These are phyloP conservation scores for Blastocladiella britannica DNA, from an alignment of 192 early-diverging fungal species.

Conservation along the genomic window DNA sequence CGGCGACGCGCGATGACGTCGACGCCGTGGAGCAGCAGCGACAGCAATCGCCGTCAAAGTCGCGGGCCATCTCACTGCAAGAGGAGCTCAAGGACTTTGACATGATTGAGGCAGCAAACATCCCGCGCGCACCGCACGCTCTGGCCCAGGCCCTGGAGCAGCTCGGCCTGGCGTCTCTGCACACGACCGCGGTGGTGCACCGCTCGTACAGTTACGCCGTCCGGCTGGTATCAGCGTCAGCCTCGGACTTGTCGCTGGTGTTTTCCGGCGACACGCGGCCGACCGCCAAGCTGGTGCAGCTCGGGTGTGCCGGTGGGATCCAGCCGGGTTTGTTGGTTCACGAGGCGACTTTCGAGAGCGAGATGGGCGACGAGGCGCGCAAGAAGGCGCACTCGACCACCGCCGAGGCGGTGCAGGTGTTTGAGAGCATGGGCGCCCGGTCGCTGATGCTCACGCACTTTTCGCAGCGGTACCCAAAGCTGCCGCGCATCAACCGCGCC, in stretches of 20 bases:
- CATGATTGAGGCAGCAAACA: no score
- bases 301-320: conserved; percentile 40
- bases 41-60: no score
- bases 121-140: no score
- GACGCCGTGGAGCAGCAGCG: no score
- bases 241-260: not conserved
- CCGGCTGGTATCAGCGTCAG: not conserved
- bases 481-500: conserved; percentile 33
- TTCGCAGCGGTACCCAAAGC: conserved; percentile 80
- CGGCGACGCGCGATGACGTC: no score
- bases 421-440: conserved; percentile 55
- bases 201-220: not conserved
- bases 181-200: not conserved
- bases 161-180: conserved; percentile 1
- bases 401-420: conserved; percentile 44
- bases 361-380: conserved; percentile 43
- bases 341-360: conserved; percentile 75
- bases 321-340: conserved; percentile 47
- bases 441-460: conserved; percentile 83
- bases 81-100: no score
- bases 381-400: conserved; percentile 70
- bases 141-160: conserved; percentile 51
- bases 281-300: conserved; percentile 39
- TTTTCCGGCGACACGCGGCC: conserved; percentile 91
- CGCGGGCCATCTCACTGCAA: no score